Percentiles rank a stretch among this genome's conserved stretches.
Conservation (phyloP, 768 basidiomycete species). For the Agaricus sinodeliciosus region DNA sequence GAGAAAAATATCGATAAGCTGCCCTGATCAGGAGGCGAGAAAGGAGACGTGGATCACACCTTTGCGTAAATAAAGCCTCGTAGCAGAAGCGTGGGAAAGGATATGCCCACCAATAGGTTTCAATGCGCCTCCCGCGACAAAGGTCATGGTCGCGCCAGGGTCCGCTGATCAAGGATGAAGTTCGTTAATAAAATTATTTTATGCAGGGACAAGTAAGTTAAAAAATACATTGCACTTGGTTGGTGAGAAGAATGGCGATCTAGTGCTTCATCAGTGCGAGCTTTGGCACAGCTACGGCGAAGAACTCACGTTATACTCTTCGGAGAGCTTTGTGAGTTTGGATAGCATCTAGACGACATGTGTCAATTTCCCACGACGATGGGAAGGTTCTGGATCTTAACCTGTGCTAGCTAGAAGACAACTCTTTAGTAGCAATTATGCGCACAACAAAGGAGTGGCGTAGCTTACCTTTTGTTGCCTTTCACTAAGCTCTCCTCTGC, state of each 20-base stretch:
- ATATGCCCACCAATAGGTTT: slow-evolving; percentile 92
- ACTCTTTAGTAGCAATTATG: background rate
- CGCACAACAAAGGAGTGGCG: background rate
- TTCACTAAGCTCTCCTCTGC: slow-evolving; percentile 90
- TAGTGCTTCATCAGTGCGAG: slow-evolving; percentile 23
- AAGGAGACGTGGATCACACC: slow-evolving; percentile 31
- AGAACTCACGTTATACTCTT: slow-evolving; percentile 73
- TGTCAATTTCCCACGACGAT: background rate
- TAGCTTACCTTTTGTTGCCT: slow-evolving; percentile 78
- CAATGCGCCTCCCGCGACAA: slow-evolving; percentile 87
- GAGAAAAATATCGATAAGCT: background rate
- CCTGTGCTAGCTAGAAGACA: slow-evolving; percentile 69
- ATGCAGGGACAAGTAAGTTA: background rate
- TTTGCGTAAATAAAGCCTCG: slow-evolving; percentile 83
- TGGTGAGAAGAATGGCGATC: slow-evolving; percentile 85
- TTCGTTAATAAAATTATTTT: background rate
- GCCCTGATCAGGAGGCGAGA: background rate
- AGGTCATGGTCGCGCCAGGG: slow-evolving; percentile 92
- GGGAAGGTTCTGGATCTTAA: slow-evolving; percentile 16
- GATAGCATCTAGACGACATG: slow-evolving; percentile 65
- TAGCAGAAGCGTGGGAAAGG: slow-evolving; percentile 84
- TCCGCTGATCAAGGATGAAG: slow-evolving; percentile 48
- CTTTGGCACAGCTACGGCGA: background rate
- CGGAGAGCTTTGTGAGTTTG: slow-evolving; percentile 83
- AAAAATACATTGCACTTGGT: slow-evolving; percentile 80